A percentile compares a stretch with the other conserved stretches of the same genome.
Conservation (phyloP, 2,329 filamentous ascomycete species). For the Bretziella fagacearum region DNA sequence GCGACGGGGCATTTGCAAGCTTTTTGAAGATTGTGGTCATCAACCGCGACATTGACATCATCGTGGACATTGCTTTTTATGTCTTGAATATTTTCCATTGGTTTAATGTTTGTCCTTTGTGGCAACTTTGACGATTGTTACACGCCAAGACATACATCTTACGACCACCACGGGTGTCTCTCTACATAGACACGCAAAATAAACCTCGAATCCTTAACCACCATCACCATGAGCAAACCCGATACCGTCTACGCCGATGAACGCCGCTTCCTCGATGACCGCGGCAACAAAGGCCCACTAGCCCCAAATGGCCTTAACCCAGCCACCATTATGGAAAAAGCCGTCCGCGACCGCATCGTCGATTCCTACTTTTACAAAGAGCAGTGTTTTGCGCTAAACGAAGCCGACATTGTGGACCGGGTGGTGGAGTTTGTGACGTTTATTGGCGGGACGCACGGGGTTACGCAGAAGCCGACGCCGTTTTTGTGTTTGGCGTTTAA, state of each 20-base stretch:
- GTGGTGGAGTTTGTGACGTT: constrained; percentile 67
- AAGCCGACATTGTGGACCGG: constrained; percentile 67
- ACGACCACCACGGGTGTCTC: not conserved
- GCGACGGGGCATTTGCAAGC: too few relatives aligned
- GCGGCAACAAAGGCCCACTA: constrained; percentile 58
- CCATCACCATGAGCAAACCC: constrained; percentile 12
- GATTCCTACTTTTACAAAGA: constrained; percentile 98
- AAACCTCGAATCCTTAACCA: not conserved
- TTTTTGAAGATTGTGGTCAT: not conserved
- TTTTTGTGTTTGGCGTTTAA: constrained; percentile 94
- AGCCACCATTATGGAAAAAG: constrained; percentile 89
- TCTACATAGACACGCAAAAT: not conserved
- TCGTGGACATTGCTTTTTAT: too few relatives aligned
- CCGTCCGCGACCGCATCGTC: constrained; percentile 85
- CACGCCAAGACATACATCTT: not conserved
- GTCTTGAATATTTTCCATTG: too few relatives aligned
- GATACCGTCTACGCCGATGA: constrained; percentile 61
- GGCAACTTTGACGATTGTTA: not conserved
- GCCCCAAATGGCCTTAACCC: constrained; percentile 82
- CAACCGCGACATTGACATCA: not conserved
- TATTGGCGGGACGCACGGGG: constrained; percentile 76
- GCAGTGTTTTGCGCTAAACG: constrained; percentile 91
- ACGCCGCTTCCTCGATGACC: constrained; percentile 70
- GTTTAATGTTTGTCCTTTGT: too few relatives aligned
- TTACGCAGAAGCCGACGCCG: constrained; percentile 69